These are phyloP conservation scores for Pichia rugopelliculosa DNA, from an alignment of 805 yeast species.

Conservation along the genomic window DNA sequence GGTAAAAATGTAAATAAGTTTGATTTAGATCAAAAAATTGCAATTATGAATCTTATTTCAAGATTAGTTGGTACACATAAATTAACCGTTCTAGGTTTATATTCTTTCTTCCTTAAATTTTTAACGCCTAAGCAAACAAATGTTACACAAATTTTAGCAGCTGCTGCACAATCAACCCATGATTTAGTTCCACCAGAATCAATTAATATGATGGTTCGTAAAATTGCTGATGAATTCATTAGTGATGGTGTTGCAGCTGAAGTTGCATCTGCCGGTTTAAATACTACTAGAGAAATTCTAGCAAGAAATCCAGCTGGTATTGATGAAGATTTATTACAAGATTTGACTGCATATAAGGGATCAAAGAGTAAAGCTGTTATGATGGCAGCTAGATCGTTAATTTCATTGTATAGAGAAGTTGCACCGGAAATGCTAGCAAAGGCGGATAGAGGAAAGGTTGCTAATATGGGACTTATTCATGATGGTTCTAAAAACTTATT, in stretches of 20 bases:
- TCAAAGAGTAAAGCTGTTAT: conserved; percentile 91
- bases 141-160: conserved; percentile 95
- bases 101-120: conserved; percentile 81
- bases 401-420: conserved; percentile 81
- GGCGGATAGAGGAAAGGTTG: conserved; percentile 90
- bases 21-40: conserved; percentile 81
- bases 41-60: conserved; percentile 79
- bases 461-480: conserved; percentile 71
- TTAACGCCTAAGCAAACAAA: conserved; percentile 90
- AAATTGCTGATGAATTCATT: conserved; percentile 94
- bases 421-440: conserved; percentile 92
- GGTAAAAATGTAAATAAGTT: conserved; percentile 64
- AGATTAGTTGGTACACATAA: conserved; percentile 93
- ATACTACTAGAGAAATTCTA: conserved; percentile 88
- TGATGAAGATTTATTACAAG: conserved; percentile 81
- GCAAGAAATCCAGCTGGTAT: conserved; percentile 93
- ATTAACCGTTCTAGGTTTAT: conserved; percentile 80
- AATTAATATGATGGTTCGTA: conserved; percentile 70
- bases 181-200: conserved; percentile 96
- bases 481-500: conserved; percentile 44
- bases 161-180: conserved; percentile 93
- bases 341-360: conserved; percentile 81
- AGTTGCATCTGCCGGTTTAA: conserved; percentile 96
- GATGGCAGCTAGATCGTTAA: conserved; percentile 87
- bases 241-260: conserved; percentile 98